Evolutionary conservation across 192 early-diverging fungal species (phyloP), one percentile per base, ranked within the genome.

Genomic region (Coemansia sp.): DNA sequence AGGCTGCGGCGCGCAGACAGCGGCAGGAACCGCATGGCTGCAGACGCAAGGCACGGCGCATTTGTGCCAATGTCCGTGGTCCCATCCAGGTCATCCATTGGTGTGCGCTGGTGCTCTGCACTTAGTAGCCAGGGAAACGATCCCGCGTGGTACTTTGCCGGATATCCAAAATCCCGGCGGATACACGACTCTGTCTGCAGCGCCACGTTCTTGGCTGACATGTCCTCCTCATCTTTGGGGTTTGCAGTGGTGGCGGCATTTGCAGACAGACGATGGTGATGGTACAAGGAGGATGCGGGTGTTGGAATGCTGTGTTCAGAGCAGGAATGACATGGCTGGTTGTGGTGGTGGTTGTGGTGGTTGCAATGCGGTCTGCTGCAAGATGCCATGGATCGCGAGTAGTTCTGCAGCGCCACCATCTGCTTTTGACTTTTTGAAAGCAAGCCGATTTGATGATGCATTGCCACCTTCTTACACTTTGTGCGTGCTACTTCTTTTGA

Each of bases 91-190:
- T 81, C 79, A 49, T 81, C 74, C 25, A 70, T 49, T 14, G 79
- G 79, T 5, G 58, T 56, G 42, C 79, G 71, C 63, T 82, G 79
- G 19, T 75, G 79, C 67, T 82, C 71, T 22, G 79, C 79, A 45
- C 79, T 82, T 16, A 82, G 65, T 58, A 82, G 63, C 79, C 79
- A 82, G 22, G 79, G 79, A 51, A 68, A 68, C 13, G 70, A 72
- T 13, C 76, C 76, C 9, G 63, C 70, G 32, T 78, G 76, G 61
- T 78, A 78, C 40, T 65, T 69, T 41, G 32, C 70, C 0, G 76
- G 76, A 32, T 78, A 78, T 5, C 68, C 68, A 63, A 70, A 70
- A 41, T 67, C 66, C 16, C 61, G 70, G 38, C 68, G 16, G 44
- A 78, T 71, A 7, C 53, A 20, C 2, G 66, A 17, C 32, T 75